Percentiles rank a stretch among this genome's conserved stretches.
Conservation (phyloP, 495 filamentous ascomycete genomes). For the Hypoxylon intermedium region DNA sequence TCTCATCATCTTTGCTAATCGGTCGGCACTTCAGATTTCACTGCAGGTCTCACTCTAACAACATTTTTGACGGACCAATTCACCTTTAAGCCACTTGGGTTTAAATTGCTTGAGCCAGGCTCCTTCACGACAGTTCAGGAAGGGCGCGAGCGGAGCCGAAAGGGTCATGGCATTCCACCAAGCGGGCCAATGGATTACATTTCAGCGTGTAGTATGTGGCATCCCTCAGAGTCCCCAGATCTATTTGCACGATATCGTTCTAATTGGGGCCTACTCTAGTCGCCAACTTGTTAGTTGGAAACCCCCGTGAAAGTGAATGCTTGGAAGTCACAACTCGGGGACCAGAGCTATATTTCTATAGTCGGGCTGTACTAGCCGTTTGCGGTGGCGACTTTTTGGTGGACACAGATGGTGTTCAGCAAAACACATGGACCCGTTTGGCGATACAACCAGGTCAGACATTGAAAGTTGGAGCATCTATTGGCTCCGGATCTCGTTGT, state of each 20-base stretch:
- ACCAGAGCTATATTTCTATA: constrained; percentile 63
- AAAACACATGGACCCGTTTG: constrained; percentile 59
- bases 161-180: constrained; percentile 59
- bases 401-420: constrained; percentile 51
- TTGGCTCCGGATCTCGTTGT: constrained; percentile 57
- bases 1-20: neutral
- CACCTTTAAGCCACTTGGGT: constrained; percentile 55
- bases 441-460: constrained; percentile 58
- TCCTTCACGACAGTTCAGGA: constrained; percentile 67
- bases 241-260: neutral
- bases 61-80: constrained; percentile 46
- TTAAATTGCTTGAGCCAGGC: constrained; percentile 65
- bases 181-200: constrained; percentile 65
- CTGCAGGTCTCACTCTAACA: constrained; percentile 18
- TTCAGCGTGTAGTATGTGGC: constrained; percentile 39
- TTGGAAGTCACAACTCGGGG: constrained; percentile 67
- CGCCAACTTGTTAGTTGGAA: constrained; percentile 66
- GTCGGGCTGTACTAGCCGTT: constrained; percentile 56
- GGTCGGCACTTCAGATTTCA: constrained; percentile 8
- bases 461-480: constrained; percentile 60
- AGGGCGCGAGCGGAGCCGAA: constrained; percentile 60
- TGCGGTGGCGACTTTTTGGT: constrained; percentile 61
- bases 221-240: no score
- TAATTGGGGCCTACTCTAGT: constrained; percentile 43
- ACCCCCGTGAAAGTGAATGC: constrained; percentile 56